Conservation (phyloP, 495 filamentous ascomycete genomes). For the Daldinia childiae region DNA sequence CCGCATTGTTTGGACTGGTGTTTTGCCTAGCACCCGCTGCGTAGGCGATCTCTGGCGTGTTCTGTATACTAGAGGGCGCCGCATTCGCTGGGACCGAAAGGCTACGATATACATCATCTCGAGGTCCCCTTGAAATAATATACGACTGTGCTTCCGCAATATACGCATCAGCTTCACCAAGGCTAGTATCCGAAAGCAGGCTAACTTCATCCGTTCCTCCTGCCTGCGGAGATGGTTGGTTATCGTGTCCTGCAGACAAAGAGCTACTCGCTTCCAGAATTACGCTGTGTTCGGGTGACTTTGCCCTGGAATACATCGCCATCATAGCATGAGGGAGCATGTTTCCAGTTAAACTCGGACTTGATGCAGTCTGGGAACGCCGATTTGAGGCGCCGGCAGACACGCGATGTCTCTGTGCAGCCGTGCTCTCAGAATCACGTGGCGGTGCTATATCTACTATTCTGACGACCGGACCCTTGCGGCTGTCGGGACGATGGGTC, state of each 20-base stretch:
- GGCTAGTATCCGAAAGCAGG: constrained; percentile 45
- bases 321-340: constrained; percentile 35
- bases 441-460: constrained; percentile 36
- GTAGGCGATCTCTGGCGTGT: constrained; percentile 48
- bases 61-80: constrained; percentile 45
- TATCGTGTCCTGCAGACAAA: constrained; percentile 17
- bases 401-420: background rate
- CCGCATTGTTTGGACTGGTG: constrained; percentile 29
- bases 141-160: constrained; percentile 37
- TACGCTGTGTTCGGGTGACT: constrained; percentile 26
- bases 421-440: constrained; percentile 9
- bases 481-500: constrained; percentile 30
- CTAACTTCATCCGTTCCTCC: constrained; percentile 39
- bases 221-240: constrained; percentile 25
- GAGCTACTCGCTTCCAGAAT: constrained; percentile 32
- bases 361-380: constrained; percentile 14
- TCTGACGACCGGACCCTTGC: constrained; percentile 27
- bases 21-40: constrained; percentile 29
- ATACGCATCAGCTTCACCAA: constrained; percentile 38
- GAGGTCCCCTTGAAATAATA: constrained; percentile 11
- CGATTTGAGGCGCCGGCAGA: constrained; percentile 24
- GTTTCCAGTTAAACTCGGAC: constrained; percentile 16
- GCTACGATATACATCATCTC: constrained; percentile 38
- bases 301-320: constrained; percentile 36
- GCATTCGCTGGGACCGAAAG: constrained; percentile 44